Evolutionary conservation across 495 filamentous ascomycete species (phyloP).

Genomic region (Neurospora pannonica): DNA sequence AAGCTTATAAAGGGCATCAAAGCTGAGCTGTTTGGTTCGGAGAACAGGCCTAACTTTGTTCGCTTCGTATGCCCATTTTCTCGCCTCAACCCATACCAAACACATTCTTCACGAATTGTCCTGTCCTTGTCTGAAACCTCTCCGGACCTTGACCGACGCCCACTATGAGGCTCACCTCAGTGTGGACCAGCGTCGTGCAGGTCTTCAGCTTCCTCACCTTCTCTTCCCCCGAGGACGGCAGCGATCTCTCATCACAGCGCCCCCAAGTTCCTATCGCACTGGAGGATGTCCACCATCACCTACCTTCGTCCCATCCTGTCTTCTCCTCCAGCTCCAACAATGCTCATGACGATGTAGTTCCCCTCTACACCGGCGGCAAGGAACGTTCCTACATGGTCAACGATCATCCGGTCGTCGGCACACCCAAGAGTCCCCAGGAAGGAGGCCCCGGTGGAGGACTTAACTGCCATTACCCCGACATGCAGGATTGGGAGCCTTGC

Average conservation of each 20-base stretch:
- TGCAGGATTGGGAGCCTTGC: constrained; percentile 3
- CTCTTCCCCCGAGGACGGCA: constrained; percentile 1
- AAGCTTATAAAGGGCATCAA: background rate
- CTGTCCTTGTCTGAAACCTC: background rate
- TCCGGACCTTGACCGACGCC: background rate
- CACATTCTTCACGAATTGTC: background rate
- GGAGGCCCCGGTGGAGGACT: background rate
- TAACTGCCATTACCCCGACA: constrained; percentile 2
- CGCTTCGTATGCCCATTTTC: background rate
- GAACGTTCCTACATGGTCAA: background rate
- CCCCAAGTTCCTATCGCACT: background rate
- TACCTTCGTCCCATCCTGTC: background rate
- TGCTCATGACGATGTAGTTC: background rate
- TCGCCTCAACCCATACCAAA: background rate
- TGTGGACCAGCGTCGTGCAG: constrained; percentile 8
- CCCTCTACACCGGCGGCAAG: background rate
- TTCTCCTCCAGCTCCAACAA: background rate
- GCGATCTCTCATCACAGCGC: background rate
- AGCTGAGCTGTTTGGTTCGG: background rate
- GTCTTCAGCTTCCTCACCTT: constrained; percentile 8
- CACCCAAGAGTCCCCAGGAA: constrained; percentile 7
- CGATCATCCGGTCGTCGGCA: background rate
- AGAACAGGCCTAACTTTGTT: background rate
- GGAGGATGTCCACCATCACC: background rate
- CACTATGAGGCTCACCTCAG: constrained; percentile 7